Evolutionary conservation across 768 basidiomycete genomes (phyloP).

Genomic region (Tephrocybe sp.): DNA sequence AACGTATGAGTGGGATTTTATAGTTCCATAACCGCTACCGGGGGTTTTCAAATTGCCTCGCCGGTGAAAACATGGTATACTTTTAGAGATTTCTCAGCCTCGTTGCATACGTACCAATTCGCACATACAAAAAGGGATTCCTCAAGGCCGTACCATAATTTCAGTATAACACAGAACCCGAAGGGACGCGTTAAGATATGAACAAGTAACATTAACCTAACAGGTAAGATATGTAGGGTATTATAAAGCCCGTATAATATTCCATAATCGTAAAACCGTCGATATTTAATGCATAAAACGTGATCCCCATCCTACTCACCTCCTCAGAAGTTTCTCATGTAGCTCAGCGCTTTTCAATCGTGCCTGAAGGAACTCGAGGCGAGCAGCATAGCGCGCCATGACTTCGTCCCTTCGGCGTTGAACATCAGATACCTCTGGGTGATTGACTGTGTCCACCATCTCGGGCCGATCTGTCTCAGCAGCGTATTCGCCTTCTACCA

Average conservation of each 20-base stretch:
- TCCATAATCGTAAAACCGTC: neutral
- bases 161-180: no score
- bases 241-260: constrained; percentile 3
- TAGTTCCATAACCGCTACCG: no score
- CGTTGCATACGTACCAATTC: no score
- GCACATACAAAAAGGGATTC: no score
- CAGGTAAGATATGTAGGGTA: neutral
- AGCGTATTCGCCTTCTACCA: constrained; percentile 18
- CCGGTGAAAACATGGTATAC: no score
- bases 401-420: constrained; percentile 66
- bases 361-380: constrained; percentile 74
- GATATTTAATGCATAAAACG: constrained; percentile 3
- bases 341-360: constrained; percentile 78
- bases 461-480: constrained; percentile 25
- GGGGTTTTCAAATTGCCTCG: no score
- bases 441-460: constrained; percentile 17
- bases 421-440: constrained; percentile 61
- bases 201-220: neutral
- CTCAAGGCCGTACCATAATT: no score
- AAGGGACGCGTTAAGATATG: no score
- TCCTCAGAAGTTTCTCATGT: constrained; percentile 45
- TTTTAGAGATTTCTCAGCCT: no score
- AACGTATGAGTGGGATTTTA: no score
- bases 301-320: constrained; percentile 6
- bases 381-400: constrained; percentile 63